Evolutionary conservation across 176 grass and related monocot species (phyloP).

Genomic region (Paspalum vaginatum): DNA sequence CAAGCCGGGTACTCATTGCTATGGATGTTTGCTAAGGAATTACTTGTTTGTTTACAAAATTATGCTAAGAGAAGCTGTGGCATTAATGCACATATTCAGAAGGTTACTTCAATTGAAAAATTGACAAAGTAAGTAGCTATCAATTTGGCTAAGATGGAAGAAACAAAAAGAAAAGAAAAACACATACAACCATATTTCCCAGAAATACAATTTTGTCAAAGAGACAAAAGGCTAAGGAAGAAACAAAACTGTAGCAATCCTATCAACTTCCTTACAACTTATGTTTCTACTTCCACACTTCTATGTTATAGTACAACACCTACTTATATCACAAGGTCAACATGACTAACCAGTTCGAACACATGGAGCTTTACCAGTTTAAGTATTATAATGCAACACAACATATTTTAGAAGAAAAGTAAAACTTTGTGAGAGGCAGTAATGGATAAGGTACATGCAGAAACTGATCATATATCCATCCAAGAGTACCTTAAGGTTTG

Average conservation of each 20-base stretch:
- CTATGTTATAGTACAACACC: neutral
- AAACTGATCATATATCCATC: conserved; percentile 21
- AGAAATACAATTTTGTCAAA: neutral
- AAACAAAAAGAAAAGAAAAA: neutral
- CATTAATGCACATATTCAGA: conserved; percentile 19
- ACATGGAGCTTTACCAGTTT: neutral
- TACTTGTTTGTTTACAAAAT: conserved; percentile 6
- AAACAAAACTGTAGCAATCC: conserved; percentile 4
- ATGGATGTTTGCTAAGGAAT: neutral
- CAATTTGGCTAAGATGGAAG: neutral
- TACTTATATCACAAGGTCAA: neutral
- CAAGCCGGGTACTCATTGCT: neutral
- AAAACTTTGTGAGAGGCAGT: neutral
- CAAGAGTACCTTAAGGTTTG: conserved; percentile 79
- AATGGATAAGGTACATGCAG: neutral
- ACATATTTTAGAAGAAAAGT: neutral
- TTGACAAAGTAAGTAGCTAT: neutral
- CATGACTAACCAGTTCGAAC: neutral
- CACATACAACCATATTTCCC: conserved; percentile 16
- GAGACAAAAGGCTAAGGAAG: neutral
- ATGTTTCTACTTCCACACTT: neutral
- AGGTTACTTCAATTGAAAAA: conserved; percentile 20
- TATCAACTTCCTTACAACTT: neutral
- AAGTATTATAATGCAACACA: neutral
- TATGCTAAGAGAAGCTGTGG: conserved; percentile 27